Base-by-base conservation (phyloP, 2,329 filamentous ascomycete species). In the Gaeumannomyces sp. region DNA sequence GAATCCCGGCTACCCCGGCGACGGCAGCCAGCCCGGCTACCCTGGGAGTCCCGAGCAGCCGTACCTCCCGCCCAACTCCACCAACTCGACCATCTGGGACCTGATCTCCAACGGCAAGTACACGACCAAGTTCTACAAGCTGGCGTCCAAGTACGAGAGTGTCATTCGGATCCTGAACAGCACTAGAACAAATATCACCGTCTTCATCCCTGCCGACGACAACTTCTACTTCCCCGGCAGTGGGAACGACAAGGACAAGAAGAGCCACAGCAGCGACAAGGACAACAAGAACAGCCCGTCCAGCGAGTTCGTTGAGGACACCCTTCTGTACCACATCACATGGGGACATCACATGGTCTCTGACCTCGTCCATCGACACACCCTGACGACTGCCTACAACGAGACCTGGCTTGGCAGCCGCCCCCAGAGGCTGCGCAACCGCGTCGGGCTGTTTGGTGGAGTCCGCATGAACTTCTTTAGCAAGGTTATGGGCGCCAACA, bases 171-270 rank as follows among this genome's bases (percentile, higher is more conserved):
- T 87, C 4, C 83, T 97, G 33, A 95, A 96, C 77, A 84, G 85
- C 71, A 94, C 91, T 1, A 13, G 25, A 6, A 80, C 84, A 28
- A 93, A 94, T 75, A 86, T 89, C 72, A 97, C 93, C 0, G 76
- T 95, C 62, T 96, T 97, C 71, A 90, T 91, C 2, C 93, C 93
- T 0, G 87, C 85, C 1, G 86, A 97, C 73, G 79, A 82, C 62
- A 92, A 92, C 0, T 94, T 97, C 70, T 85, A 89, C 67, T 76
- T 87, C 29, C 83, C 83, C 38, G 62, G 53, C 50, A 22, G 31
- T 10, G 50, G 61, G 1, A 60, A 81, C 74, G 71, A 78, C 64
- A 74, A 81, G 68, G 87, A 91, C 38, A 50, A 50, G 16, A 50
- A 50, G 38, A 50, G 53, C 61, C 16, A 29, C 16, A 45, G 61